Base-by-base conservation (phyloP, 2,329 filamentous ascomycete genomes). In the Nakataea oryzae region DNA sequence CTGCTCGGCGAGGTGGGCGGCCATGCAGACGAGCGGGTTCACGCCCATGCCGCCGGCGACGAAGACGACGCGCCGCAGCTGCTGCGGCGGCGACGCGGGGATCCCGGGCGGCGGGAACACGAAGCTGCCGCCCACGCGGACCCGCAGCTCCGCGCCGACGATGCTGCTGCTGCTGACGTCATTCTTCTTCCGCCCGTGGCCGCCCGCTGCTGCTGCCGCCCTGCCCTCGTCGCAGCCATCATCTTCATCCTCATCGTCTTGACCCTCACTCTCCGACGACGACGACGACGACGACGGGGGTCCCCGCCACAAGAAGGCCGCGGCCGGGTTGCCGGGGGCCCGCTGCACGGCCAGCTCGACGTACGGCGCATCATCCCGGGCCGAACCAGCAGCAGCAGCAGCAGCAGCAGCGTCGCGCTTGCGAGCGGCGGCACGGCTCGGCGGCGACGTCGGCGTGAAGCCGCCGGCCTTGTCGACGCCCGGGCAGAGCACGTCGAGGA, bases 361-460 rank as follows among this genome's bases (percentile, higher is more conserved):
- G 72, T 87, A 90, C 0, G 75, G 73, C 12, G 60, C 30, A 8
- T 60, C 34, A 21, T 21, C 21, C n/a, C n/a, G n/a, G n/a, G n/a
- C n/a, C n/a, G n/a, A n/a, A n/a, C n/a, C n/a, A n/a, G n/a, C n/a
- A n/a, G n/a, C n/a, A 21, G 12, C 21, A 54, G 12, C 24, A 11
- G 24, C 50, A 11, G 14, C 8, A 61, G 61, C 11, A 62, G 13
- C 4, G 27, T n/a, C 12, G 8, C 24, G 17, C 24, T 21, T 27
- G 56, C n/a, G n/a, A n/a, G 28, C 17, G 9, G 2, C 32, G 54
- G 2, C 50, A 4, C 6, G 27, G 59, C 57, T 28, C 0, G 91
- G 91, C 0, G 88, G 77, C 1, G 90, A 95, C 8, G 91, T 93
- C 66, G 96, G 89, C 55, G 91, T 96, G 78, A 96, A 96, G 63